Evolutionary conservation across 805 yeast genomes (phyloP).

Genomic region (Danielia reshetovae): DNA sequence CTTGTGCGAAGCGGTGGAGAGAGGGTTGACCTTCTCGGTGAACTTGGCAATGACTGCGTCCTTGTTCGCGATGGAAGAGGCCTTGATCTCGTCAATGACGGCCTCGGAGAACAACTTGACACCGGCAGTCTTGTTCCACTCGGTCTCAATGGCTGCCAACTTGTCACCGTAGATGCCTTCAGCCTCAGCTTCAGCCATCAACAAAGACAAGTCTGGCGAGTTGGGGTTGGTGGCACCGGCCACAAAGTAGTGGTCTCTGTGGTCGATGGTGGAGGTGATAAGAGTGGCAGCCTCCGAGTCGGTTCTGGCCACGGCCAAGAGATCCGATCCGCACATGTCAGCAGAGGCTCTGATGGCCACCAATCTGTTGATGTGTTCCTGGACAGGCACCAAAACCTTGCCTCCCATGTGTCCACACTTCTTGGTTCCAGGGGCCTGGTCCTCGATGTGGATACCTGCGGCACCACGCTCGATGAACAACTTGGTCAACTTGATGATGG

Average conservation of each 20-base stretch:
- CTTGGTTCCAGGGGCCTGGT: constrained; percentile 98
- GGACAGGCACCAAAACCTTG: constrained; percentile 94
- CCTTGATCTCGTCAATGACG: constrained; percentile 74
- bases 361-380: constrained; percentile 93
- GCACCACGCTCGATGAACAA: constrained; percentile 97
- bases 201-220: constrained; percentile 66
- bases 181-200: constrained; percentile 77
- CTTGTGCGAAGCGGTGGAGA: constrained; percentile 67
- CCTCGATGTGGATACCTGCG: constrained; percentile 98
- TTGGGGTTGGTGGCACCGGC: constrained; percentile 89
- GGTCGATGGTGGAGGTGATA: constrained; percentile 89
- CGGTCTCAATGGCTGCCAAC: constrained; percentile 68
- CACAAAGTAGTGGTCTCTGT: constrained; percentile 89
- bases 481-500: constrained; percentile 91
- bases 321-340: constrained; percentile 84
- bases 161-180: constrained; percentile 68
- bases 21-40: constrained; percentile 65
- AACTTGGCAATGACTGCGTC: constrained; percentile 61
- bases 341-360: constrained; percentile 94
- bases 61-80: constrained; percentile 57
- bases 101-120: constrained; percentile 89
- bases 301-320: constrained; percentile 88
- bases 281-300: constrained; percentile 98
- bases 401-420: constrained; percentile 99
- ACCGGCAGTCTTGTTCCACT: constrained; percentile 81